phyloP scores from a whole-genome alignment of 768 basidiomycete species.

The Sporobolomyces pararoseus region DNA sequence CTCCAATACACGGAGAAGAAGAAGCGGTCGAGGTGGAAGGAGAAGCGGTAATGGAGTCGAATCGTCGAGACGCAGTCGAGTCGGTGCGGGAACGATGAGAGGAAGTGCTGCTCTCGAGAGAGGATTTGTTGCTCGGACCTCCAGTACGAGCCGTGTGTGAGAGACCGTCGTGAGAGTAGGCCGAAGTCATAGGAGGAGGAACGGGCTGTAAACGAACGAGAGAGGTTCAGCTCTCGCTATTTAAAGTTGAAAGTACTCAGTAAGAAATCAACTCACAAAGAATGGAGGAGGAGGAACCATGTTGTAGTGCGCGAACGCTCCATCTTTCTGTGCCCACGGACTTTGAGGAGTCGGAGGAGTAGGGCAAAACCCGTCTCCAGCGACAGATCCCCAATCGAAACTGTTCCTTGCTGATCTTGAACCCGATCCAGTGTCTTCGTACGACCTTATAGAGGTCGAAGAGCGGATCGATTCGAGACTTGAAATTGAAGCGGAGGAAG shows the following conservation, averaged over 20 bases:
- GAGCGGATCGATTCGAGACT: slow-evolving; percentile 27
- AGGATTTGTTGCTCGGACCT: background rate
- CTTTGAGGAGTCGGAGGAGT: slow-evolving; percentile 32
- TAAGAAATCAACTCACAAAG: slow-evolving; percentile 18
- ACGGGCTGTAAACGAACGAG: slow-evolving; percentile 21
- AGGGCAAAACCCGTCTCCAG: slow-evolving; percentile 12
- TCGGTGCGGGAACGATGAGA: slow-evolving; percentile 22
- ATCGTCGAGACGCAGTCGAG: slow-evolving; percentile 18
- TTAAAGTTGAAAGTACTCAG: background rate
- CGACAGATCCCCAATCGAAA: slow-evolving; percentile 17
- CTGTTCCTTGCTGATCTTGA: slow-evolving; percentile 25
- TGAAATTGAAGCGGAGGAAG: slow-evolving; percentile 31
- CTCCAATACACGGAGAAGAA: slow-evolving; percentile 3
- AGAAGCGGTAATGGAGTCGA: background rate
- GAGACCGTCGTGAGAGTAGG: slow-evolving; percentile 31
- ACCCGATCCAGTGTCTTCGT: background rate
- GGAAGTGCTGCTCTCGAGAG: background rate
- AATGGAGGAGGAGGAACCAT: slow-evolving; percentile 34
- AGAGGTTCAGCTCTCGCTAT: background rate
- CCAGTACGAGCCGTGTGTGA: slow-evolving; percentile 2
- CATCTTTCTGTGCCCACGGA: slow-evolving; percentile 6
- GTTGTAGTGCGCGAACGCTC: slow-evolving; percentile 13
- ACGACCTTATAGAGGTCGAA: slow-evolving; percentile 11
- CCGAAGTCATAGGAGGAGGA: slow-evolving; percentile 27
- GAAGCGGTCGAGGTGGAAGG: slow-evolving; percentile 11